These are phyloP conservation scores for Xylaria arbuscula DNA, from an alignment of 2,329 filamentous ascomycete genomes.

Conservation along the genomic window DNA sequence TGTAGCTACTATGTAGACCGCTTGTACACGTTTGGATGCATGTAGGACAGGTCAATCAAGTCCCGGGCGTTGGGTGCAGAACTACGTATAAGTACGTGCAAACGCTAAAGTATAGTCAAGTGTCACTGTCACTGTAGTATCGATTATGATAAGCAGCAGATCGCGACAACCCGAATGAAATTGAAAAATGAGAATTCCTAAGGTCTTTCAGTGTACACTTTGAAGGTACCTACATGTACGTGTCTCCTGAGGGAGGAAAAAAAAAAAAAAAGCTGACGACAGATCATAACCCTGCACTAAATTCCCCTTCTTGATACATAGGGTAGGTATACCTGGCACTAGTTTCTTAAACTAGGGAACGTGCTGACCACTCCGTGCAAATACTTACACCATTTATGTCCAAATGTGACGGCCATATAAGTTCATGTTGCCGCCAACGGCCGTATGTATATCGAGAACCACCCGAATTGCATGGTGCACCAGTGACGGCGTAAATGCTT, in stretches of 20 bases:
- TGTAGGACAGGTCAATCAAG: slow-evolving; percentile 28
- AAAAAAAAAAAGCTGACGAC: slow-evolving; percentile 7
- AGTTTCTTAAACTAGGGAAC: neutral
- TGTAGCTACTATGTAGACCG: neutral
- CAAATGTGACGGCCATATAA: neutral
- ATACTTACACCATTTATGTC: neutral
- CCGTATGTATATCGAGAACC: neutral
- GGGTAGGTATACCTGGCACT: neutral
- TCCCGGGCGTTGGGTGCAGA: slow-evolving; percentile 32
- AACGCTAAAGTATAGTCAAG: neutral
- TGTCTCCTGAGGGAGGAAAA: neutral
- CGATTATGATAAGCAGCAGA: slow-evolving; percentile 6
- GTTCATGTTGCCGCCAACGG: neutral
- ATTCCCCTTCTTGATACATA: slow-evolving; percentile 25
- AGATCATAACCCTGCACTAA: slow-evolving; percentile 20
- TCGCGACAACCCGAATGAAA: neutral
- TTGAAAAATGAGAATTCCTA: neutral
- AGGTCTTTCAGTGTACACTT: neutral
- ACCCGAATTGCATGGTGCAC: neutral
- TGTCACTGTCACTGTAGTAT: neutral
- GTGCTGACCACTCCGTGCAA: neutral
- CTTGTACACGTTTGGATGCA: neutral
- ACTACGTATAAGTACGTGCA: neutral
- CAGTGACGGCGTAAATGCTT: neutral
- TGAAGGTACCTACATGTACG: neutral